Base-by-base conservation (phyloP, 2,329 filamentous ascomycete genomes). In the Colletotrichum melonis region DNA sequence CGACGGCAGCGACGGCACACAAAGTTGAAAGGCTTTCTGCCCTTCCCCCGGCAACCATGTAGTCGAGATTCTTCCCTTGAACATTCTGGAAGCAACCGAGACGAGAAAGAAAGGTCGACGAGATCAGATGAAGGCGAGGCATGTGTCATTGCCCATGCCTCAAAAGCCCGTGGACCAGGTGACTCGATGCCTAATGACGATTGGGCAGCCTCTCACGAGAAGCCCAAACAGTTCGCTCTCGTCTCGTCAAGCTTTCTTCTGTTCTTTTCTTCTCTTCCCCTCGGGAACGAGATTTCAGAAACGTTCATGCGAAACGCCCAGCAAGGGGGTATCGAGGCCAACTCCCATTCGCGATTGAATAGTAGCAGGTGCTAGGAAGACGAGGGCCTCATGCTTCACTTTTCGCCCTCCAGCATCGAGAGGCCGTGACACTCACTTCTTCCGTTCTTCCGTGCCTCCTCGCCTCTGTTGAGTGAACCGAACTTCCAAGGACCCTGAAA, bases 41-140 rank as follows among this genome's bases (percentile, higher is more conserved):
- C 14, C n/a, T 14, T 19, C 58, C 4, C 16, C 38, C 38, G 19
- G 1, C 16, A 49, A 49, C 7, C 42, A 22, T 49, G 42, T 49
- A 19, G 42, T 49, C 19, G 26, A 24, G 54, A 4, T 52, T 14
- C 19, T 55, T 56, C 38, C 56, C 4, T 52, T 49, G 24, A 30
- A 24, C 6, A 46, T 72, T 69, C 57, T 69, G 58, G 69, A 72
- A 72, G 52, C 65, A 69, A 69, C 57, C 69, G 58, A 68, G 58
- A 58, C 38, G 42, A 28, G 5, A 7, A 42, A 42, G 38, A 11
- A 30, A 22, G 22, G 30, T 30, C n/a, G 14, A 19, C 7, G 42
- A 67, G 19, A 71, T 49, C 38, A 22, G 68, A 71, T 32, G 68
- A 67, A 71, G 42, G n/a, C 42, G 60, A 63, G n/a, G 60, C 60